Evolutionary conservation across 306 rosid species (phyloP).

Genomic region (Cucurbita maxima): DNA sequence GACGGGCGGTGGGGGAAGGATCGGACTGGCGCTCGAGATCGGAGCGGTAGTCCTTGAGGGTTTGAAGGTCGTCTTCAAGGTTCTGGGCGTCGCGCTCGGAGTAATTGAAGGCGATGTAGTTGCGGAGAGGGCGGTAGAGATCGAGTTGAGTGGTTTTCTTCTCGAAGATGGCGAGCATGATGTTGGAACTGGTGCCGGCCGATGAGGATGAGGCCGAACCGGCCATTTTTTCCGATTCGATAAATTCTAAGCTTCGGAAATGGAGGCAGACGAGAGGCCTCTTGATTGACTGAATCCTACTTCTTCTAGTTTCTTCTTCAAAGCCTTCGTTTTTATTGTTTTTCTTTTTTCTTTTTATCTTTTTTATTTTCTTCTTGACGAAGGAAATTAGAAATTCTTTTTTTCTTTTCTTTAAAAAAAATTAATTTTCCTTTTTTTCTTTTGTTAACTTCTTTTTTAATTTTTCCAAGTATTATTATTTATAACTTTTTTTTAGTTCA

Average conservation of each 20-base stretch:
- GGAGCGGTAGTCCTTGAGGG: constrained; percentile 66
- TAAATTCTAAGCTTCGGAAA: background rate
- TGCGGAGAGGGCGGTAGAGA: constrained; percentile 82
- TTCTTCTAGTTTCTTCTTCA: background rate
- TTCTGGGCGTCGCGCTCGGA: constrained; percentile 96
- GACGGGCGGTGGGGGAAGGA: constrained; percentile 74
- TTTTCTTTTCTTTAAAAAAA: too few species aligned
- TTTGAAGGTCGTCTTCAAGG: constrained; percentile 89
- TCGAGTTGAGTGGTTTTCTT: constrained; percentile 67
- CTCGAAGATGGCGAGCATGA: constrained; percentile 88
- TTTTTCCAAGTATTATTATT: too few species aligned
- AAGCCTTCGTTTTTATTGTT: background rate
- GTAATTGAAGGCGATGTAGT: constrained; percentile 66
- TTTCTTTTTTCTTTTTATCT: background rate
- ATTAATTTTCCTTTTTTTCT: too few species aligned
- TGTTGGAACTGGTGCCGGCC: constrained; percentile 29
- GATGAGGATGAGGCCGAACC: constrained; percentile 33
- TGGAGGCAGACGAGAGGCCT: background rate
- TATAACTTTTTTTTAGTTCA: too few species aligned
- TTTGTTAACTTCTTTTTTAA: too few species aligned
- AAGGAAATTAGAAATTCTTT: constrained; percentile 5
- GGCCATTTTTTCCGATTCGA: constrained; percentile 27
- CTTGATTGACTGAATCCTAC: constrained; percentile 3
- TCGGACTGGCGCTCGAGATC: constrained; percentile 76
- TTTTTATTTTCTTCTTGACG: constrained; percentile 9